Base-by-base conservation (phyloP, 129 eudicot genomes). In the Lonicera japonica region DNA sequence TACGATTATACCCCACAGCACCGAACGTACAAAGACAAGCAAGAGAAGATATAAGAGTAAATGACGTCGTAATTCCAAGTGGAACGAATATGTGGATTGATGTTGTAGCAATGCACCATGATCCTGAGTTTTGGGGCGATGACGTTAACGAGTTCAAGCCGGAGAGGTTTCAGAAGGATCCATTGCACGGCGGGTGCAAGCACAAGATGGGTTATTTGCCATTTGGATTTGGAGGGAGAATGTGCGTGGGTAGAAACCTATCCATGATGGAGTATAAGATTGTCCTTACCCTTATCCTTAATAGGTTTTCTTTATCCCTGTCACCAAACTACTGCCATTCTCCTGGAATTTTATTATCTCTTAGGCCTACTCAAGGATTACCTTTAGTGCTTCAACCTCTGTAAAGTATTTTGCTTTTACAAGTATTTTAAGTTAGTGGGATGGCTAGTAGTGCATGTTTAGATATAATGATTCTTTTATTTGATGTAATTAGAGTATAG, bases 21-120 rank as follows among this genome's bases (percentile, higher is more conserved):
- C 99, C 99, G 4, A 94, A 85, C 21, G 83, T 76, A 1, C 99
- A 94, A 41, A 73, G 99, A 64, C 99, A 94, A 74, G 86, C 82
- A 5, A 79, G 89, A 69, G 78, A 73, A 3, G 96, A 83, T 77
- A 83, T 88, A 66, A 74, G 22, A 60, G 92, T 88, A 24, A 91
- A 64, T 43, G 71, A 79, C 18, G 53, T 61, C 0, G 82, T 83
- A 3, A 81, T 94, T 53, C 99, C 99, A 3, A 79, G 80, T 38
- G 99, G 99, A 17, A 88, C 99, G 25, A 94, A 94, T 77, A 73
- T 94, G 58, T 94, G 96, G 99, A 80, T 94, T 6, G 96, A 94
- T n/a, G 85, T 88, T 0, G 95, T 94, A 16, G 84, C 92, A 11
- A 88, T 94, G 96, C 96, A 94, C 52, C 99, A 94, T 45, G 92